phyloP scores from a whole-genome alignment of 2,329 filamentous ascomycete genomes.

The Fusarium staphyleae region DNA sequence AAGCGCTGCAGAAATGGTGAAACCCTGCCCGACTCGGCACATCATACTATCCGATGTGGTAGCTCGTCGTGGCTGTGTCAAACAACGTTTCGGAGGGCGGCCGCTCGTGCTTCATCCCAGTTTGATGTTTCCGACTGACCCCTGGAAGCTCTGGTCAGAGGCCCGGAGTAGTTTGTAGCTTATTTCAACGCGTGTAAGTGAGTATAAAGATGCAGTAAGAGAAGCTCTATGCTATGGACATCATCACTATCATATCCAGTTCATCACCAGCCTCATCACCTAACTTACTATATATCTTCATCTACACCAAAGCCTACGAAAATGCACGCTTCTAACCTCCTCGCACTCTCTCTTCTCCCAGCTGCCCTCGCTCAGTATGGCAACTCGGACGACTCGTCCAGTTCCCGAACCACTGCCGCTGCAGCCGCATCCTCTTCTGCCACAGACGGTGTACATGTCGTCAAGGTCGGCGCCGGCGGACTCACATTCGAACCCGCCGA shows the following conservation, averaged over 20 bases:
- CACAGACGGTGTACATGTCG: conserved; percentile 23
- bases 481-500: conserved; percentile 60
- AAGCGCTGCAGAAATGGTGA: background rate
- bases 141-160: background rate
- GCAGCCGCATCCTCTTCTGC: background rate
- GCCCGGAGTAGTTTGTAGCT: background rate
- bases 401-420: background rate
- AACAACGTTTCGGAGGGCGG: conserved; percentile 10
- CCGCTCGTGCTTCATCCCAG: conserved; percentile 30
- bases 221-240: background rate
- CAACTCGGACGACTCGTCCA: background rate
- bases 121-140: conserved; percentile 26
- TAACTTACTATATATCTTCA: too few species aligned
- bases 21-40: conserved; percentile 18
- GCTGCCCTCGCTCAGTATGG: conserved; percentile 19
- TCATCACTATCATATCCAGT: background rate
- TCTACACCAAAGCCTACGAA: background rate
- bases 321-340: conserved; percentile 27
- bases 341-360: conserved; percentile 24
- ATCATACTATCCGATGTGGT: conserved; percentile 26
- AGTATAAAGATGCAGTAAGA: conserved; percentile 2
- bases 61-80: conserved; percentile 18
- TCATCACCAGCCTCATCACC: background rate
- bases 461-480: conserved; percentile 38
- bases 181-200: background rate